Evolutionary conservation across 2,329 filamentous ascomycete species (phyloP).

Genomic region (Ilyonectria robusta): DNA sequence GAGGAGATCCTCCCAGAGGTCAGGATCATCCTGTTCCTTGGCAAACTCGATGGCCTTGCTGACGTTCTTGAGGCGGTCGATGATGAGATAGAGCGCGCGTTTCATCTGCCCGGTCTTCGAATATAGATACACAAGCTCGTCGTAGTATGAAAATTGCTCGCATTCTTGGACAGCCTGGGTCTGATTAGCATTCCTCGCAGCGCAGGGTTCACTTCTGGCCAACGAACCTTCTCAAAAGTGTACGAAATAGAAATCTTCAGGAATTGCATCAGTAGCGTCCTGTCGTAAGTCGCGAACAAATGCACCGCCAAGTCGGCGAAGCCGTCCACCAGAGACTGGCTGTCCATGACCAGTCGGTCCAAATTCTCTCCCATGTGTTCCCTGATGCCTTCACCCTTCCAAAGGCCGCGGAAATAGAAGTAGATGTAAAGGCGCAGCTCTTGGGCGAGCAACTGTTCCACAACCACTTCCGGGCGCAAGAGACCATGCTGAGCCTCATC

Average conservation of each 20-base stretch:
- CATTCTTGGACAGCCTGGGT: slow-evolving; percentile 79
- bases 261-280: slow-evolving; percentile 86
- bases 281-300: slow-evolving; percentile 88
- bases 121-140: slow-evolving; percentile 95
- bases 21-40: slow-evolving; percentile 91
- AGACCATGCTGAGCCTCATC: slow-evolving; percentile 93
- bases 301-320: slow-evolving; percentile 90
- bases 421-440: slow-evolving; percentile 83
- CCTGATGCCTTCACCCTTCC: slow-evolving; percentile 79
- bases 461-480: slow-evolving; percentile 82
- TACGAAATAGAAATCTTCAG: slow-evolving; percentile 88
- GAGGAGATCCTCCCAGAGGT: slow-evolving; percentile 95
- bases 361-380: slow-evolving; percentile 67
- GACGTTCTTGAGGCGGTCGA: slow-evolving; percentile 92
- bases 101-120: slow-evolving; percentile 97
- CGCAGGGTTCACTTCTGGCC: too few relatives aligned
- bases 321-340: slow-evolving; percentile 80
- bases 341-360: slow-evolving; percentile 71
- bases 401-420: slow-evolving; percentile 91
- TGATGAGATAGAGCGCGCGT: slow-evolving; percentile 90
- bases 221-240: slow-evolving; percentile 79
- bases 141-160: slow-evolving; percentile 84
- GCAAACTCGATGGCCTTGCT: slow-evolving; percentile 94
- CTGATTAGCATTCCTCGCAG: slow-evolving; percentile 28
- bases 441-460: slow-evolving; percentile 80